Percentiles rank a stretch among this genome's conserved stretches.
phyloP scores from a whole-genome alignment of 1,284 basidiomycete genomes.

The Prillingera fragicola region DNA sequence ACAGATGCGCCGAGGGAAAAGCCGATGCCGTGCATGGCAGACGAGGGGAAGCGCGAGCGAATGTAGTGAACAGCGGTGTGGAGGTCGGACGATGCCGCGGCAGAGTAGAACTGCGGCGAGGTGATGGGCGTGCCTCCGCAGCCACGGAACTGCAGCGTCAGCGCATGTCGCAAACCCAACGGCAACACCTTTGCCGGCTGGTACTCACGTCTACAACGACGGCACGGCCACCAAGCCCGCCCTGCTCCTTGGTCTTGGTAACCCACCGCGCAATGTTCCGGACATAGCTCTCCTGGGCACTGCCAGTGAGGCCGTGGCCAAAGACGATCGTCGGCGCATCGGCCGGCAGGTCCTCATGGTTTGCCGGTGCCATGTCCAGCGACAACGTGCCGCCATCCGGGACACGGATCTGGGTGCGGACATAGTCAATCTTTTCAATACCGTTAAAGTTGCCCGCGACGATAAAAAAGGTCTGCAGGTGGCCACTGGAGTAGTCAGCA shows the following conservation, averaged over 20 bases:
- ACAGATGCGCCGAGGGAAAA: slow-evolving; percentile 94
- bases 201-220: slow-evolving; percentile 67
- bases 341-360: slow-evolving; percentile 54
- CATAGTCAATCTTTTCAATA: slow-evolving; percentile 64
- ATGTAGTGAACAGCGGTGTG: slow-evolving; percentile 76
- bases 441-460: slow-evolving; percentile 59
- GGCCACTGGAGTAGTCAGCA: slow-evolving; percentile 36
- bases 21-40: slow-evolving; percentile 77
- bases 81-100: slow-evolving; percentile 71
- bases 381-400: slow-evolving; percentile 70
- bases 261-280: slow-evolving; percentile 69
- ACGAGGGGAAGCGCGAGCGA: slow-evolving; percentile 65
- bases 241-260: slow-evolving; percentile 58
- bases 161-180: not conserved
- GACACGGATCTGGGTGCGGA: slow-evolving; percentile 58
- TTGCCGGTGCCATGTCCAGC: slow-evolving; percentile 47
- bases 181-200: not conserved
- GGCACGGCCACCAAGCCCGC: slow-evolving; percentile 79
- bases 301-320: slow-evolving; percentile 78
- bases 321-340: slow-evolving; percentile 74
- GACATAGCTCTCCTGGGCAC: slow-evolving; percentile 84
- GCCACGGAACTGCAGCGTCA: slow-evolving; percentile 60
- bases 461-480: slow-evolving; percentile 50
- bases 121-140: slow-evolving; percentile 78
- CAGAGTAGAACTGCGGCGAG: slow-evolving; percentile 73